Percentiles rank a stretch among this genome's conserved stretches.
These are phyloP conservation scores for Serendipita sp. DNA, from an alignment of 768 basidiomycete species.

Conservation along the genomic window DNA sequence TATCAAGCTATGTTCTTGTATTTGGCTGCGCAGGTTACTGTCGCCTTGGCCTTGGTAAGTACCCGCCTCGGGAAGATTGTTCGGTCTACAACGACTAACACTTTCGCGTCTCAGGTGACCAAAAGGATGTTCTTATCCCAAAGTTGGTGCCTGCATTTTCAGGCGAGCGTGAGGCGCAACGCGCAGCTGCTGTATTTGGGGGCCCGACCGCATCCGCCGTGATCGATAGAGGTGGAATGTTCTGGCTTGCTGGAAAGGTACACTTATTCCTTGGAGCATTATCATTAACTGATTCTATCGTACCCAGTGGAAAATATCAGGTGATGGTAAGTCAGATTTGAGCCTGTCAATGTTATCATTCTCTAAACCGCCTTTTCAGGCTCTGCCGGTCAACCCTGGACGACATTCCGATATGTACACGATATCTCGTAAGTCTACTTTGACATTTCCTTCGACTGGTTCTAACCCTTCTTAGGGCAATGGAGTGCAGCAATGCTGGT, in stretches of 20 bases:
- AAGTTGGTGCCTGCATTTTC: constrained; percentile 66
- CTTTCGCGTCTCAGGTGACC: constrained; percentile 30
- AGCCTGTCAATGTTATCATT: background rate
- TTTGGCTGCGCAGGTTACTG: constrained; percentile 91
- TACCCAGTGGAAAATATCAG: constrained; percentile 81
- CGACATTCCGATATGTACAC: constrained; percentile 70
- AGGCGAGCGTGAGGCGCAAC: background rate
- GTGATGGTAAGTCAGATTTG: constrained; percentile 43
- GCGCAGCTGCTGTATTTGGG: constrained; percentile 32
- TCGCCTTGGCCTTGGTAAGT: constrained; percentile 53
- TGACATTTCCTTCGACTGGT: constrained; percentile 10
- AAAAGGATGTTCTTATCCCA: constrained; percentile 64
- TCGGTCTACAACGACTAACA: background rate
- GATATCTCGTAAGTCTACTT: constrained; percentile 52
- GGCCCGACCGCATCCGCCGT: constrained; percentile 78
- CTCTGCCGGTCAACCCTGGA: constrained; percentile 79
- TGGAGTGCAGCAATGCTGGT: constrained; percentile 56
- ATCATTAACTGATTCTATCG: constrained; percentile 14
- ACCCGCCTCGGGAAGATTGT: background rate
- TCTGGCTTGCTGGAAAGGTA: constrained; percentile 73
- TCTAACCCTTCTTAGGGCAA: constrained; percentile 17
- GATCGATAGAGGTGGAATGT: constrained; percentile 72
- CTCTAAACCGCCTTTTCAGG: constrained; percentile 26
- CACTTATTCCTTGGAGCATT: constrained; percentile 12
- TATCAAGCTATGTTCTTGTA: constrained; percentile 49